These are phyloP conservation scores for Aspergillus ochraceoroseus DNA, from an alignment of 2,329 filamentous ascomycete species.

Conservation along the genomic window DNA sequence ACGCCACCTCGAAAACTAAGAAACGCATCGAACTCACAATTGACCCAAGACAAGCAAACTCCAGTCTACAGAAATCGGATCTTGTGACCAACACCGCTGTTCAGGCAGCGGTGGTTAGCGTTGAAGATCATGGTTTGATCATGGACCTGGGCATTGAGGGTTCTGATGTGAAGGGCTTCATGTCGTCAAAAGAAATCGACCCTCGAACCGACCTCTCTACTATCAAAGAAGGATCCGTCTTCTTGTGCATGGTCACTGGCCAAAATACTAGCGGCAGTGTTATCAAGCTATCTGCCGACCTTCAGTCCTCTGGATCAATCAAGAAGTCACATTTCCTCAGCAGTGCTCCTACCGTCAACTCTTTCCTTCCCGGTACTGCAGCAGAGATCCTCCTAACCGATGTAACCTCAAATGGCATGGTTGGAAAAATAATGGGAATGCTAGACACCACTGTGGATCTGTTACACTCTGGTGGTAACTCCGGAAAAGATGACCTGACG, in stretches of 20 bases:
- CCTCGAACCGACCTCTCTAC: conserved; percentile 58
- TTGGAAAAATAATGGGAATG: conserved; percentile 86
- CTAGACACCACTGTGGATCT: conserved; percentile 86
- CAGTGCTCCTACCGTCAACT: conserved; percentile 79
- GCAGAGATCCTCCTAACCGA: conserved; percentile 80
- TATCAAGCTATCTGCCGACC: conserved; percentile 74
- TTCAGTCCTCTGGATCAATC: conserved; percentile 62
- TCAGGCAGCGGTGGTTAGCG: conserved; percentile 81
- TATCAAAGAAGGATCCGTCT: conserved; percentile 75
- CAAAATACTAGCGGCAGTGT: conserved; percentile 74
- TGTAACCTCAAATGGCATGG: conserved; percentile 66
- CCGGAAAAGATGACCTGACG: conserved; percentile 63
- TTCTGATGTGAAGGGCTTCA: conserved; percentile 68
- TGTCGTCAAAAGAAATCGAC: conserved; percentile 77
- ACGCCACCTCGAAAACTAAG: conserved; percentile 59
- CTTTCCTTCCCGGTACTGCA: conserved; percentile 85
- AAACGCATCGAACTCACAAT: conserved; percentile 84
- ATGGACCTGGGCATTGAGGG: conserved; percentile 82
- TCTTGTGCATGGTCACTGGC: conserved; percentile 74
- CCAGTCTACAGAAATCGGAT: conserved; percentile 65
- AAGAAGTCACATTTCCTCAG: conserved; percentile 62
- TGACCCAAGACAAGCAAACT: conserved; percentile 72
- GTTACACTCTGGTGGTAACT: conserved; percentile 76
- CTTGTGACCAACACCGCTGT: conserved; percentile 70
- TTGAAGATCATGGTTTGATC: conserved; percentile 92